phyloP scores from a whole-genome alignment of 1,139 yeast genomes.

The Candida frijolesensis region DNA sequence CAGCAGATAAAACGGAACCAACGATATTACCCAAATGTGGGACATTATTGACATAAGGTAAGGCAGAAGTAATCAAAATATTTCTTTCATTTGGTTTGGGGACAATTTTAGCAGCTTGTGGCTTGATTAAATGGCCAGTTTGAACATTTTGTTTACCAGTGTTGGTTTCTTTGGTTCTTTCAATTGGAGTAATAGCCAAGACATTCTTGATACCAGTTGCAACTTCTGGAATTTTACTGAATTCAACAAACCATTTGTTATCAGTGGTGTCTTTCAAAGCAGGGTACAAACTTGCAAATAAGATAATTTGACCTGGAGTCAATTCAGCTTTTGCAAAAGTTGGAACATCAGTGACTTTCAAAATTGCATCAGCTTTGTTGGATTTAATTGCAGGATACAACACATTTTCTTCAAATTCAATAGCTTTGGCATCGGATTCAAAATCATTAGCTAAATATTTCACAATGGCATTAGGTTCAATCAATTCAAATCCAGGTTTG shows the following conservation, averaged over 20 bases:
- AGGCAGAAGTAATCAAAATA: conserved; percentile 88
- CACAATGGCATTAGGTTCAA: conserved; percentile 83
- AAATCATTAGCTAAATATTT: conserved; percentile 62
- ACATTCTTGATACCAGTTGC: conserved; percentile 42
- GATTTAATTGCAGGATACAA: conserved; percentile 35
- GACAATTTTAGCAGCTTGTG: conserved; percentile 32
- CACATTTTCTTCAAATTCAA: conserved; percentile 33
- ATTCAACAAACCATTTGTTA: conserved; percentile 46
- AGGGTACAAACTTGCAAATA: conserved; percentile 49
- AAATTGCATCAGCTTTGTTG: conserved; percentile 24
- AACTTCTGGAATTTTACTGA: conserved; percentile 38
- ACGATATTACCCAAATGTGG: conserved; percentile 97
- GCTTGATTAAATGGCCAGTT: conserved; percentile 41
- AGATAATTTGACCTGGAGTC: conserved; percentile 46
- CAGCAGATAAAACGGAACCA: conserved; percentile 94
- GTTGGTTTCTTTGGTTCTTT: conserved; percentile 49
- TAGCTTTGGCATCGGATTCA: conserved; percentile 21
- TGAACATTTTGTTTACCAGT: conserved; percentile 59
- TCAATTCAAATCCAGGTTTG: conserved; percentile 49
- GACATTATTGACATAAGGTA: conserved; percentile 96
- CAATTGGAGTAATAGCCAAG: conserved; percentile 41
- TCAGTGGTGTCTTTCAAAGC: conserved; percentile 22
- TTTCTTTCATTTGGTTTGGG: conserved; percentile 78
- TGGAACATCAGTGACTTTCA: conserved; percentile 15
- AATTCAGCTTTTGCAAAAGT: conserved; percentile 22